A percentile compares a stretch with the other conserved stretches of the same genome.
Evolutionary conservation across 2,329 filamentous ascomycete species (phyloP).

Genomic region (Phoma sp.): DNA sequence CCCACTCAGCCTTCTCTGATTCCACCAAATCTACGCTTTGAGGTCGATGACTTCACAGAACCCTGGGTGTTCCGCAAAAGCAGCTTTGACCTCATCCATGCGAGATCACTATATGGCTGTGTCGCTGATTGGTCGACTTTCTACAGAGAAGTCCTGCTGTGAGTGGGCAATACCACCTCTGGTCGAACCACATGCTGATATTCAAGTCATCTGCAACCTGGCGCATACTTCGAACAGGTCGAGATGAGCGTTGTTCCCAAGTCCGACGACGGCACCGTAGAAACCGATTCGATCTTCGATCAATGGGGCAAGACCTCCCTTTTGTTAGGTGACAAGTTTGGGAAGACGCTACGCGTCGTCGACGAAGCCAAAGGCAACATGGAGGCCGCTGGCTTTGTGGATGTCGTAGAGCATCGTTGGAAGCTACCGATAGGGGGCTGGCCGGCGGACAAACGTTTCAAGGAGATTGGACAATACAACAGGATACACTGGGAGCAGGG

Average conservation of each 20-base stretch:
- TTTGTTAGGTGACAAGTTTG: constrained; percentile 40
- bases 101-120: constrained; percentile 25
- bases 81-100: constrained; percentile 33
- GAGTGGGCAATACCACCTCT: constrained; percentile 14
- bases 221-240: constrained; percentile 35
- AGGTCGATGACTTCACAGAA: constrained; percentile 42
- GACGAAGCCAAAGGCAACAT: constrained; percentile 51
- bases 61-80: constrained; percentile 37
- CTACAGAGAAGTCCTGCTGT: constrained; percentile 27
- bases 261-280: constrained; percentile 37
- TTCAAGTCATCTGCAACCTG: constrained; percentile 37
- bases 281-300: constrained; percentile 26
- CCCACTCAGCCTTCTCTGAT: constrained; percentile 49
- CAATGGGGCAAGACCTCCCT: constrained; percentile 35
- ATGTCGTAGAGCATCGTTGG: constrained; percentile 55
- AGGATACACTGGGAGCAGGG: constrained; percentile 37
- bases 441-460: constrained; percentile 51
- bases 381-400: constrained; percentile 59
- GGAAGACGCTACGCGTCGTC: constrained; percentile 46
- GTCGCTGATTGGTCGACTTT: constrained; percentile 31
- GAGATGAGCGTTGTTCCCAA: constrained; percentile 32
- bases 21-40: constrained; percentile 41
- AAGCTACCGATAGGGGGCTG: constrained; percentile 43
- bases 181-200: background rate
- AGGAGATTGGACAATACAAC: constrained; percentile 55